Percentiles rank a stretch among this genome's conserved stretches.
These are phyloP conservation scores for Rubroboletus satanas DNA, from an alignment of 768 basidiomycete genomes.

Conservation along the genomic window DNA sequence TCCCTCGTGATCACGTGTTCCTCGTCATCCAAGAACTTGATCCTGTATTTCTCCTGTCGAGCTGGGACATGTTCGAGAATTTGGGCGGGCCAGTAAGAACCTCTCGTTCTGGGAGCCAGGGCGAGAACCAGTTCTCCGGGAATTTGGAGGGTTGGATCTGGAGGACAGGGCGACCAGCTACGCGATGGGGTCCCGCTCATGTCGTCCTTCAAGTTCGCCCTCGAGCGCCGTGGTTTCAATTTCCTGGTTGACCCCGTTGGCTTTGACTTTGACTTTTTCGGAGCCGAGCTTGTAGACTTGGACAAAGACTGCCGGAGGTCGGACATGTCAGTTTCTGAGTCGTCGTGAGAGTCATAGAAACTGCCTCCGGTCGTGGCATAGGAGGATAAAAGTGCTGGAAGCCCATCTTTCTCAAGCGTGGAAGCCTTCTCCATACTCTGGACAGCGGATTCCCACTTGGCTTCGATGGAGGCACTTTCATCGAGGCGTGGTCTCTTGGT, in stretches of 20 bases:
- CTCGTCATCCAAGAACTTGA: conserved; percentile 57
- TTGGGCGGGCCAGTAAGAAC: conserved; percentile 64
- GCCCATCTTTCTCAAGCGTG: conserved; percentile 43
- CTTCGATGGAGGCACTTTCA: conserved; percentile 24
- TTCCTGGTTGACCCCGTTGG: conserved; percentile 10
- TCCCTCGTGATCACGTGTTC: conserved; percentile 40
- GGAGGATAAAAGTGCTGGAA: conserved; percentile 40
- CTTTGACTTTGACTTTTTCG: conserved; percentile 6
- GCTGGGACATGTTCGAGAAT: conserved; percentile 46
- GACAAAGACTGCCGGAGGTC: conserved; percentile 3
- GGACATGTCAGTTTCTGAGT: conserved; percentile 20
- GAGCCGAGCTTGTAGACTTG: neutral
- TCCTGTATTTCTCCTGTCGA: conserved; percentile 45
- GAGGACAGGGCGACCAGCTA: conserved; percentile 39
- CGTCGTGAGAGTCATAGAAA: conserved; percentile 27
- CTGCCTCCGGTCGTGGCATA: conserved; percentile 21
- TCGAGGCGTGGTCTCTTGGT: conserved; percentile 44
- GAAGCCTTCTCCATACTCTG: conserved; percentile 42
- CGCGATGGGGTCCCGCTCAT: conserved; percentile 2
- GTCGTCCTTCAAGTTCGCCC: conserved; percentile 14
- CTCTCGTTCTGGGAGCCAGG: conserved; percentile 27
- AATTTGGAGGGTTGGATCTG: conserved; percentile 50
- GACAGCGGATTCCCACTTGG: conserved; percentile 48
- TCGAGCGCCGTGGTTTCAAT: conserved; percentile 16
- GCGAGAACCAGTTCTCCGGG: conserved; percentile 70